These are phyloP conservation scores for Dryadomyces quercivorus DNA, from an alignment of 2,329 filamentous ascomycete species.

Conservation along the genomic window DNA sequence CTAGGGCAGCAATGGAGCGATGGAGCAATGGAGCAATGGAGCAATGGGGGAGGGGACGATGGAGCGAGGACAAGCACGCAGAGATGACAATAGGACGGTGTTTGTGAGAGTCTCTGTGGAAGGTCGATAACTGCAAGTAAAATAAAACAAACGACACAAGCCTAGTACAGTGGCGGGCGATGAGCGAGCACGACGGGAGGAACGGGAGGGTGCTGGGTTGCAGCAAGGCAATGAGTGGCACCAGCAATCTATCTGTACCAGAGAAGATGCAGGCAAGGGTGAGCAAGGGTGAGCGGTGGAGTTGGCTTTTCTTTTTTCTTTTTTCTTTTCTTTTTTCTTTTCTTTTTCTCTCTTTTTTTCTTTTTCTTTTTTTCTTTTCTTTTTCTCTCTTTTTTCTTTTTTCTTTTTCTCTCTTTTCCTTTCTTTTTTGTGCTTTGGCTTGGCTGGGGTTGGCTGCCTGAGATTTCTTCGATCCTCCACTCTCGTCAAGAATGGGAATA, in stretches of 20 bases:
- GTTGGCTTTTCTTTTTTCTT: background rate
- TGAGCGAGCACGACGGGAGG: conserved; percentile 1
- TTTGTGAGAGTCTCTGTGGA: background rate
- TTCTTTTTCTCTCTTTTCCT: background rate
- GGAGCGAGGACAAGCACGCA: background rate
- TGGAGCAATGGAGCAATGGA: background rate
- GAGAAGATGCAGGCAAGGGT: background rate
- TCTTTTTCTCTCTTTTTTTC: background rate
- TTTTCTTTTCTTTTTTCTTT: background rate
- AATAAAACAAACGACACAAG: background rate
- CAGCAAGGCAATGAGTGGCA: conserved; percentile 3
- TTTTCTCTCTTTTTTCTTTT: no score
- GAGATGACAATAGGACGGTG: background rate
- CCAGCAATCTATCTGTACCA: conserved; percentile 6
- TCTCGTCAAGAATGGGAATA: background rate
- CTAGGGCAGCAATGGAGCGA: background rate
- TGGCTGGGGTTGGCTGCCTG: background rate
- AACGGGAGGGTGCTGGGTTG: conserved; percentile 4
- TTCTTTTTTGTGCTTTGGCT: background rate
- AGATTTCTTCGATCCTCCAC: background rate
- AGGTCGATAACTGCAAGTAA: background rate
- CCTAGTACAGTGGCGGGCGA: conserved; percentile 1
- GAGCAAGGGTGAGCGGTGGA: background rate
- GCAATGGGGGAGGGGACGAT: background rate
- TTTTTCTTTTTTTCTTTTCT: background rate